Percentiles rank a stretch among this genome's conserved stretches.
These are phyloP conservation scores for Anaeromyces robustus DNA, from an alignment of 192 early-diverging fungal genomes.

Conservation along the genomic window DNA sequence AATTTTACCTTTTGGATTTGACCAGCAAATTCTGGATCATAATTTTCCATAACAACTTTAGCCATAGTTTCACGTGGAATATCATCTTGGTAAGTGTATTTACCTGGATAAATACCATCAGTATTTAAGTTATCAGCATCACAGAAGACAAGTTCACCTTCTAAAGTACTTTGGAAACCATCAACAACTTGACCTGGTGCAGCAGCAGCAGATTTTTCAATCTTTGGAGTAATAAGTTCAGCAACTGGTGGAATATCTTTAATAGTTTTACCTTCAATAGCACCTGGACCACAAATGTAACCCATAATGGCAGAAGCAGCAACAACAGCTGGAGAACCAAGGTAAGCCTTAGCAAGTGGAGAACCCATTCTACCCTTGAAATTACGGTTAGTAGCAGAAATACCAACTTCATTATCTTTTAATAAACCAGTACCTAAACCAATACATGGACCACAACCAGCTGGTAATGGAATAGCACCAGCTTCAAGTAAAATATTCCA, in stretches of 20 bases:
- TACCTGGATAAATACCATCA: constrained; percentile 96
- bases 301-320: constrained; percentile 84
- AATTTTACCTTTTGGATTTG: constrained; percentile 32
- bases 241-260: neutral
- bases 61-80: constrained; percentile 78
- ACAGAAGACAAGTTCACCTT: constrained; percentile 76
- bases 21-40: constrained; percentile 72
- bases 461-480: constrained; percentile 74
- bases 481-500: constrained; percentile 77
- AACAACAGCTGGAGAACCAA: constrained; percentile 90
- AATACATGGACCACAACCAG: constrained; percentile 96
- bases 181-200: constrained; percentile 18
- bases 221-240: constrained; percentile 5
- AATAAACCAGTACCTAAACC: constrained; percentile 79
- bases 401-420: constrained; percentile 91
- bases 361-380: constrained; percentile 99
- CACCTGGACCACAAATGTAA: constrained; percentile 48
- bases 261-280: neutral
- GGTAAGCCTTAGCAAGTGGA: constrained; percentile 76
- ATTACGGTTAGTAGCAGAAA: constrained; percentile 97
- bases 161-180: constrained; percentile 60
- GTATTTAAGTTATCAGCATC: constrained; percentile 94
- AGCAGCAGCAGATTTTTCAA: constrained; percentile 4
- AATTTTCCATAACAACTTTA: constrained; percentile 96
- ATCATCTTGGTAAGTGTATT: constrained; percentile 96